Percentiles rank a stretch among this genome's conserved stretches.
These are phyloP conservation scores for Solanum arcanum DNA, from an alignment of 257 asterid species.

Conservation along the genomic window DNA sequence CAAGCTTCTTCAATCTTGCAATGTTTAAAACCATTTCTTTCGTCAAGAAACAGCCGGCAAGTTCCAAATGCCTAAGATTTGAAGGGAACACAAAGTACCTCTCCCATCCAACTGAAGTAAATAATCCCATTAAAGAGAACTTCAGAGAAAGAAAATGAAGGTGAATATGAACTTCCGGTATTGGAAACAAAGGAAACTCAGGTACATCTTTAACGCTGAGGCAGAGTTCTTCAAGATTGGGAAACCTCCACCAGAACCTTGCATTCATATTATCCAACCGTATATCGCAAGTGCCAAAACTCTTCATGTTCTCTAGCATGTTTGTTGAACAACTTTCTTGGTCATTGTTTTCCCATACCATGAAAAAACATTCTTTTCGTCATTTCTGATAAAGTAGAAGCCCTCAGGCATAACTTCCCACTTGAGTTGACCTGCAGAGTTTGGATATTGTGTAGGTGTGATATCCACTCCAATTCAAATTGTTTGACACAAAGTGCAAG, in stretches of 20 bases:
- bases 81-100: not conserved
- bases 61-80: not conserved
- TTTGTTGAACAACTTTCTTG: not conserved
- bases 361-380: not conserved
- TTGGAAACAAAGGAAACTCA: not conserved
- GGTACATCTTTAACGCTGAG: not conserved
- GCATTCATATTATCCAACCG: not conserved
- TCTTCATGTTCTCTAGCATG: not conserved
- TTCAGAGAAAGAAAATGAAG: not conserved
- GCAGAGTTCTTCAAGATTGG: not conserved
- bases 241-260: not conserved
- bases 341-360: not conserved
- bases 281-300: accelerated
- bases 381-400: not conserved
- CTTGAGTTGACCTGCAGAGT: no score
- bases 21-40: not conserved
- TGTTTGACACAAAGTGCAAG: not conserved
- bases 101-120: not conserved
- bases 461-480: not conserved
- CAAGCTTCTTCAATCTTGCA: not conserved
- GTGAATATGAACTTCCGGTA: not conserved
- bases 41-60: not conserved
- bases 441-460: no score
- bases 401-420: no score
- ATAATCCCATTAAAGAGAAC: no score